Evolutionary conservation across 208 protist genomes (phyloP).

Genomic region (Acanthamoeba quina): DNA sequence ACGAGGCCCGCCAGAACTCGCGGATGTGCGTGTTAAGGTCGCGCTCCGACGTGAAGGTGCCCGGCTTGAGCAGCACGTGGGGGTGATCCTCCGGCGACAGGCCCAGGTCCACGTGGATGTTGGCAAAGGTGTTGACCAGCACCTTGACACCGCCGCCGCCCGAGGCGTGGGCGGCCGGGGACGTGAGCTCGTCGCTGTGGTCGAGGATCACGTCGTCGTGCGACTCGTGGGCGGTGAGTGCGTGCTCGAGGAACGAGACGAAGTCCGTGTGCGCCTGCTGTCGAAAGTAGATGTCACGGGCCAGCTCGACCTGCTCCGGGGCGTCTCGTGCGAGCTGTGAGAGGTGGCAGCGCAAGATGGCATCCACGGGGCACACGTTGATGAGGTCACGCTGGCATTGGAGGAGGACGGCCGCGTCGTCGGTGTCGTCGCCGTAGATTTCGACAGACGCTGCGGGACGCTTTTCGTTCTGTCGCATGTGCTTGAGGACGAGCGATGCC

Average conservation of each 20-base stretch:
- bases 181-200: neutral
- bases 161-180: neutral
- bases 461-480: neutral
- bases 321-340: neutral
- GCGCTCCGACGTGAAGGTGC: constrained; percentile 9
- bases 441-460: too few species aligned
- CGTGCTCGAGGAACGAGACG: neutral
- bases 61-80: constrained; percentile 7
- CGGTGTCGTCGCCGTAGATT: neutral
- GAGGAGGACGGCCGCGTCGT: neutral
- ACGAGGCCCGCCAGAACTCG: neutral
- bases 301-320: neutral
- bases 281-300: constrained; percentile 34
- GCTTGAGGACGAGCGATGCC: neutral
- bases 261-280: constrained; percentile 36
- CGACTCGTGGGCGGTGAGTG: neutral
- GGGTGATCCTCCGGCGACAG: neutral
- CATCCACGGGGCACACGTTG: constrained; percentile 9
- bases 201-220: neutral
- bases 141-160: neutral
- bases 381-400: neutral
- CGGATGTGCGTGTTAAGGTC: neutral
- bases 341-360: neutral
- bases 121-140: constrained; percentile 9
- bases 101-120: neutral